These are phyloP conservation scores for Ustilago esculenta DNA, from an alignment of 1,284 basidiomycete species.

Conservation along the genomic window DNA sequence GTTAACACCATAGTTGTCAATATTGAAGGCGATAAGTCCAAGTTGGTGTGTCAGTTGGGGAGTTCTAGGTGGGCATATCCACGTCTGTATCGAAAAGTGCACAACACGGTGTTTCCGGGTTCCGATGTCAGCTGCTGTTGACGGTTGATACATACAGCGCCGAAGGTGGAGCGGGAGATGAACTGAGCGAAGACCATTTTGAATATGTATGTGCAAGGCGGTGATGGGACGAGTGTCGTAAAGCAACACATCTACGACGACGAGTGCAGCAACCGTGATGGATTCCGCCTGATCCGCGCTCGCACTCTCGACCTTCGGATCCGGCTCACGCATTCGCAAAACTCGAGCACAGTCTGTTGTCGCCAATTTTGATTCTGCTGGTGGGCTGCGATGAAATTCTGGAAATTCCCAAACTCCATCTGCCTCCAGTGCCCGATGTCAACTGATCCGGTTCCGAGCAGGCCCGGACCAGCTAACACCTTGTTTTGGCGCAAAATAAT, in stretches of 20 bases:
- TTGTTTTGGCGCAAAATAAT: background rate
- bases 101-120: too few relatives aligned
- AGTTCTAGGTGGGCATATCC: background rate
- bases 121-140: background rate
- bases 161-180: constrained; percentile 42
- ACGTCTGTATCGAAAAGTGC: too few relatives aligned
- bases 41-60: constrained; percentile 17
- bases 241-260: constrained; percentile 6
- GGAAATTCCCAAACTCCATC: background rate
- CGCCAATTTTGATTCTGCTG: background rate
- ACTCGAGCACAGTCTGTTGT: constrained; percentile 3
- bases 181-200: constrained; percentile 44
- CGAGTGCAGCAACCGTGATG: constrained; percentile 7
- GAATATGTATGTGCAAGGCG: background rate
- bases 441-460: constrained; percentile 25
- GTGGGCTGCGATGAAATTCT: constrained; percentile 9
- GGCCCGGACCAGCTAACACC: constrained; percentile 28
- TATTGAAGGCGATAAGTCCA: background rate
- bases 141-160: constrained; percentile 45
- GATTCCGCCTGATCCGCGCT: constrained; percentile 8
- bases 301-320: constrained; percentile 6
- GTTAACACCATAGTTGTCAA: constrained; percentile 7
- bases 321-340: constrained; percentile 2
- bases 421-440: background rate
- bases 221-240: constrained; percentile 7